These are phyloP conservation scores for Trypanosoma cruzi DNA, from an alignment of 208 protist genomes.

Conservation along the genomic window DNA sequence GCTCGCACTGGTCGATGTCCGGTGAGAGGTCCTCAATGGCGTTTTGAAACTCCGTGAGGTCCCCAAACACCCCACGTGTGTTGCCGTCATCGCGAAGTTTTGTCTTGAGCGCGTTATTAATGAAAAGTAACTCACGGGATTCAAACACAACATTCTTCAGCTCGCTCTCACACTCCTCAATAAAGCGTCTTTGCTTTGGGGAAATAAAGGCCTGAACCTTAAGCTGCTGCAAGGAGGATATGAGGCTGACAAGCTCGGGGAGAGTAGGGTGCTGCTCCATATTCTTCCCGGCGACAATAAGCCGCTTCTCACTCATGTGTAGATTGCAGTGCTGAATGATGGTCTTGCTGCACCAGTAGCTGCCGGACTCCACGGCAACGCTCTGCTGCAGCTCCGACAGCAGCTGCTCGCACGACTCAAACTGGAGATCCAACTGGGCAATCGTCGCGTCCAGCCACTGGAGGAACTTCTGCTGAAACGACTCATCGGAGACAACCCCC, in stretches of 20 bases:
- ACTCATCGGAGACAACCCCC: constrained; percentile 53
- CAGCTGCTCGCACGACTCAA: constrained; percentile 83
- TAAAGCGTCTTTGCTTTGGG: constrained; percentile 79
- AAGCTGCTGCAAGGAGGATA: constrained; percentile 74
- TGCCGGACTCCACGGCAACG: constrained; percentile 56
- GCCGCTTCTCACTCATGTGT: constrained; percentile 70
- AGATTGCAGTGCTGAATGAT: constrained; percentile 92
- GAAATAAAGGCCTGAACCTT: constrained; percentile 82
- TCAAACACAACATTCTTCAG: constrained; percentile 82
- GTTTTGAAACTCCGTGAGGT: constrained; percentile 84
- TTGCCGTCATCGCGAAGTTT: constrained; percentile 86
- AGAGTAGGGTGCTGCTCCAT: constrained; percentile 50
- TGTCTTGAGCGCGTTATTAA: constrained; percentile 82
- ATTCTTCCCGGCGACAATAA: constrained; percentile 32
- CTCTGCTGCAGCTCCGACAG: constrained; percentile 85
- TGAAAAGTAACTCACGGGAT: constrained; percentile 73
- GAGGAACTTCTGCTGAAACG: constrained; percentile 71
- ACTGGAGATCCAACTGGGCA: constrained; percentile 79
- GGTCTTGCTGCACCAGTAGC: constrained; percentile 87
- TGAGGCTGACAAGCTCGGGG: constrained; percentile 79
- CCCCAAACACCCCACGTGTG: constrained; percentile 72
- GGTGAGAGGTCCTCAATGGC: constrained; percentile 86
- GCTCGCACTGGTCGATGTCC: constrained; percentile 86
- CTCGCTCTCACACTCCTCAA: constrained; percentile 79
- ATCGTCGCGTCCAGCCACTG: constrained; percentile 83